These are phyloP conservation scores for Pythium aphanidermatum DNA, from an alignment of 352 stramenopile species.

Conservation along the genomic window DNA sequence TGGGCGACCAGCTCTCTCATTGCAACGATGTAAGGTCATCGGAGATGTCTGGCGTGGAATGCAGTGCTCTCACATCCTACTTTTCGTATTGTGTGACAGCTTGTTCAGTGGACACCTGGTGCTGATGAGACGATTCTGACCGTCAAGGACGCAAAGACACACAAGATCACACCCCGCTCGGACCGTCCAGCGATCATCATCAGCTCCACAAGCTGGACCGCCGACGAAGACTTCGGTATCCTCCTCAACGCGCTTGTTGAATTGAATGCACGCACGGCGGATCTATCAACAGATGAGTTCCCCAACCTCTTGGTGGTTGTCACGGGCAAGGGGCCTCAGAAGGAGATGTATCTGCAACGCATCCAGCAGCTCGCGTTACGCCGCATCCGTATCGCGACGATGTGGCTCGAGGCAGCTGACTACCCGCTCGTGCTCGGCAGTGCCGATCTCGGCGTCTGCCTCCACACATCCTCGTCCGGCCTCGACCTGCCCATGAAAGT, in stretches of 20 bases:
- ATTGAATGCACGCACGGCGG: slow-evolving; percentile 51
- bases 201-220: slow-evolving; percentile 98
- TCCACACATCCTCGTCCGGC: slow-evolving; percentile 98
- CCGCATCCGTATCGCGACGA: slow-evolving; percentile 84
- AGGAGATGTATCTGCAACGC: slow-evolving; percentile 84
- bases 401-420: slow-evolving; percentile 96
- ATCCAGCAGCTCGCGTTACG: slow-evolving; percentile 69
- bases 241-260: slow-evolving; percentile 90
- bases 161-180: slow-evolving; percentile 28
- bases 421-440: slow-evolving; percentile 95
- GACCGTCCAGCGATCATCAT: slow-evolving; percentile 72
- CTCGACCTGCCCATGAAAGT: slow-evolving; percentile 99
- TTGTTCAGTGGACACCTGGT: slow-evolving; percentile 10
- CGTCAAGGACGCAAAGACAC: slow-evolving; percentile 21
- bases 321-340: slow-evolving; percentile 97
- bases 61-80: not conserved
- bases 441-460: slow-evolving; percentile 95
- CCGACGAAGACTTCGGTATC: slow-evolving; percentile 99
- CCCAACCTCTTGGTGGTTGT: slow-evolving; percentile 91
- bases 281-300: slow-evolving; percentile 35
- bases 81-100: slow-evolving; percentile 3
- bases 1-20: slow-evolving; percentile 62
- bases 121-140: slow-evolving; percentile 63
- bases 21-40: slow-evolving; percentile 61
- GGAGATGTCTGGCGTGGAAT: not conserved